Base-by-base conservation (phyloP, 306 rosid species). In the Lupinus albus region DNA sequence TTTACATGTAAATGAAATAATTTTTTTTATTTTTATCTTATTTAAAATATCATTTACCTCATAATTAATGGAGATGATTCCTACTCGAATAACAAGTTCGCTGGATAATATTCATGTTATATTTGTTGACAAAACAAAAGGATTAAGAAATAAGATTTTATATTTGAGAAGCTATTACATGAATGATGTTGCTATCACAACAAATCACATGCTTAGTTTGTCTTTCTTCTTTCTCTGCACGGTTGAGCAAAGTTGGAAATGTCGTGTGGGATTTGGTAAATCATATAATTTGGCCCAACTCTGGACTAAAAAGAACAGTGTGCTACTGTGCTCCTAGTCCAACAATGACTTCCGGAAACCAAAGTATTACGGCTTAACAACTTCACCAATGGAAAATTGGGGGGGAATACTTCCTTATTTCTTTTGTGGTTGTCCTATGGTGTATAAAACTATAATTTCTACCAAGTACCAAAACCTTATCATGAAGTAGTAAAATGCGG, bases 191-290 rank as follows among this genome's bases (percentile, higher is more conserved):
- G 52, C 30, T 30, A 41, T 61, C 35, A 58, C 36, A 59, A 28
- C 63, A 50, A 74, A 25, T 75, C 35, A 67, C 41, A 12, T 32
- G 32, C 33, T 33, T 17, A 11, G n/a, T 48, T 58, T 57, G 18
- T 71, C 47, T 71, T 51, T 61, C 1, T n/a, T 30, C 13, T 45
- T 14, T 69, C 73, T 51, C 20, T 51, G 38, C 61, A 76, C 68
- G 51, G 78, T 71, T 71, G 73, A 79, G 68, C 86, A 36, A 76
- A 68, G 59, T 36, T 20, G 12, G 41, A 65, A 71, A 57, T 39
- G 50, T 62, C 28, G 14, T 64, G 12, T 14, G 57, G 14, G 52
- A 41, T 57, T 64, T 17, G 35, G 17, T 56, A 36, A 73, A 51
- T 48, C 10, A 57, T 61, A 25, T 44, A 57, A 52, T 48, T 67